Evolutionary conservation across 2,329 filamentous ascomycete genomes (phyloP), one percentile per base, ranked within the genome.

Genomic region (Fusarium incarnatum): DNA sequence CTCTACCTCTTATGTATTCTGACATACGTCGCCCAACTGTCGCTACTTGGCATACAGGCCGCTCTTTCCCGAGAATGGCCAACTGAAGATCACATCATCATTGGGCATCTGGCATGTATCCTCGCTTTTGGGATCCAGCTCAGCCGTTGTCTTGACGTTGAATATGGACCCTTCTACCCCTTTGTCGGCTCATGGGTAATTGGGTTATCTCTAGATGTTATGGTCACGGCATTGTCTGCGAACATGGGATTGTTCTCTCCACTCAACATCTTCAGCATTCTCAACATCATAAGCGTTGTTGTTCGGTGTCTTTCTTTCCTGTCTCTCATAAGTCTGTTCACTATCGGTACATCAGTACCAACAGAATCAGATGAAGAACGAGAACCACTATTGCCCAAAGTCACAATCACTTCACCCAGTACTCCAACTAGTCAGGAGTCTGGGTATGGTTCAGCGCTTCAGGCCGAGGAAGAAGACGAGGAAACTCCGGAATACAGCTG

Each of bases 101-200:
- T 92, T 56, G 87, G 88, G 56, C 80, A 87, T 40, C 79, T 92
- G 27, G 87, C 89, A 2, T 91, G 88, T 57, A 82, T 89, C 47
- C 79, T 92, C 28, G 82, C 88, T n/a, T 93, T 90, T 77, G 85
- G 87, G 6, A 84, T 90, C 16, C 83, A 91, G 70, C 80, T 89
- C 62, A 82, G 86, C 42, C 83, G 83, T 22, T 81, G 92, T 16
- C 79, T 83, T 4, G 85, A 88, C 55, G 80, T 82, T 20, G 76
- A 81, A 30, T 81, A 83, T 54, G 82, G 84, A 4, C 83, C 88
- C 12, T 90, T 88, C 84, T 88, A 90, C 70, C 88, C 90, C 0
- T 89, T 88, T 67, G 86, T 87, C 67, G 89, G 88, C 20, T 87
- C 87, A 15, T 91, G 90, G 84, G 70, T 86, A 30, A 77, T 92